phyloP scores from a whole-genome alignment of 2,329 filamentous ascomycete species.

The Blastomyces parvus region DNA sequence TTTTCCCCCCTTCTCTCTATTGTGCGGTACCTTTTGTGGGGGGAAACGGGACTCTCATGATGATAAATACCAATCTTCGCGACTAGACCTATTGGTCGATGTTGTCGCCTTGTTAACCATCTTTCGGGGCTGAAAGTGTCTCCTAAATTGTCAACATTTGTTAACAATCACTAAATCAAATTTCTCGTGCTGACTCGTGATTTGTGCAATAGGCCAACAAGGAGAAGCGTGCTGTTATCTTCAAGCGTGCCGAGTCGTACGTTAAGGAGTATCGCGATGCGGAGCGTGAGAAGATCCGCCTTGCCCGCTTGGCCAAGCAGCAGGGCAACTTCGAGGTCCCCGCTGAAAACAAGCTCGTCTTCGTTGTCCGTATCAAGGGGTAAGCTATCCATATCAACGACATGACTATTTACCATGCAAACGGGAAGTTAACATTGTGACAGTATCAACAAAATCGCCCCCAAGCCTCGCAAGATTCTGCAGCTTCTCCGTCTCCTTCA shows the following conservation, averaged over 20 bases:
- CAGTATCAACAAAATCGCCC: conserved; percentile 99
- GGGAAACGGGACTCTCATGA: conserved; percentile 50
- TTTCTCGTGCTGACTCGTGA: conserved; percentile 22
- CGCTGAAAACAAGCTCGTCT: conserved; percentile 92
- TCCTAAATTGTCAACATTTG: conserved; percentile 19
- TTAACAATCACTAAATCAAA: conserved; percentile 12
- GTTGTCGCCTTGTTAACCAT: conserved; percentile 65
- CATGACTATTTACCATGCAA: background rate
- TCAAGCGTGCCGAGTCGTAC: conserved; percentile 99
- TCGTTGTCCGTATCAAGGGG: conserved; percentile 98
- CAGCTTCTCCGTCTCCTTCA: conserved; percentile 98
- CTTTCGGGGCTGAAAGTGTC: conserved; percentile 62
- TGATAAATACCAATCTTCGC: conserved; percentile 73
- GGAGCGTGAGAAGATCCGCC: conserved; percentile 97
- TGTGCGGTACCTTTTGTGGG: conserved; percentile 21
- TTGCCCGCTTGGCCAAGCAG: conserved; percentile 79
- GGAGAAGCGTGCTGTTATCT: conserved; percentile 97
- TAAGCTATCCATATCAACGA: conserved; percentile 33
- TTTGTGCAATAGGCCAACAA: conserved; percentile 66
- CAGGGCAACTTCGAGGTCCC: conserved; percentile 90
- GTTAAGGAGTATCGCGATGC: conserved; percentile 98
- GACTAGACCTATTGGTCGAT: conserved; percentile 92
- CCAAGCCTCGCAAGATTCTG: conserved; percentile 99
- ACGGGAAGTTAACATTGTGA: conserved; percentile 9
- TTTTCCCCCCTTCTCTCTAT: conserved; percentile 10